Conservation (phyloP, 108 stramenopile species). For the Skeletonema potamos region DNA sequence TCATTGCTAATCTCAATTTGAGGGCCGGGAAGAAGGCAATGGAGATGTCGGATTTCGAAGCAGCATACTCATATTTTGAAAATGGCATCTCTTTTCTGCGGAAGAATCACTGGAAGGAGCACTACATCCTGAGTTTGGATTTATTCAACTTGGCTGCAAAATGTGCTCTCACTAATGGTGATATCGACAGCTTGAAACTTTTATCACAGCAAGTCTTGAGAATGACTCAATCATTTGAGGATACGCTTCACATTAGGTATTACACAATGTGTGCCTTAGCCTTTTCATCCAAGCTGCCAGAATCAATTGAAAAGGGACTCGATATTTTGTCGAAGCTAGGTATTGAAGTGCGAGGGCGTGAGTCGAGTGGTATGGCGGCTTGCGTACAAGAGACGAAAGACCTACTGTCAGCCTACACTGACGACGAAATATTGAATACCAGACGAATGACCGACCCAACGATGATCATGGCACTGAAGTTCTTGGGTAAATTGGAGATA, state of each 20-base stretch:
- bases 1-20: too few relatives aligned
- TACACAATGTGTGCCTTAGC: neutral
- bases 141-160: too few relatives aligned
- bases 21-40: too few relatives aligned
- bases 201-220: neutral
- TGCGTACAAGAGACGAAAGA: neutral
- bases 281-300: neutral
- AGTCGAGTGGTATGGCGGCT: neutral
- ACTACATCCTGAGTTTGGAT: neutral
- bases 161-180: neutral
- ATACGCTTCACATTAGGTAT: neutral
- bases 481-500: neutral
- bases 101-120: neutral
- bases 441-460: slow-evolving; percentile 9
- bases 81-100: neutral
- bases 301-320: neutral
- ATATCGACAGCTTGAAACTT: neutral
- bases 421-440: slow-evolving; percentile 3
- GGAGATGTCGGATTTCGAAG: too few relatives aligned
- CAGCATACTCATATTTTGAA: too few relatives aligned
- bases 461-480: slow-evolving; percentile 16
- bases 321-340: slow-evolving; percentile 5
- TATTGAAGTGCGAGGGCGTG: slow-evolving; percentile 4
- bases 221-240: too few relatives aligned
- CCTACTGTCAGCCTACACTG: neutral